Base-by-base conservation (phyloP, 2,329 filamentous ascomycete species). In the Alternaria brassicae region DNA sequence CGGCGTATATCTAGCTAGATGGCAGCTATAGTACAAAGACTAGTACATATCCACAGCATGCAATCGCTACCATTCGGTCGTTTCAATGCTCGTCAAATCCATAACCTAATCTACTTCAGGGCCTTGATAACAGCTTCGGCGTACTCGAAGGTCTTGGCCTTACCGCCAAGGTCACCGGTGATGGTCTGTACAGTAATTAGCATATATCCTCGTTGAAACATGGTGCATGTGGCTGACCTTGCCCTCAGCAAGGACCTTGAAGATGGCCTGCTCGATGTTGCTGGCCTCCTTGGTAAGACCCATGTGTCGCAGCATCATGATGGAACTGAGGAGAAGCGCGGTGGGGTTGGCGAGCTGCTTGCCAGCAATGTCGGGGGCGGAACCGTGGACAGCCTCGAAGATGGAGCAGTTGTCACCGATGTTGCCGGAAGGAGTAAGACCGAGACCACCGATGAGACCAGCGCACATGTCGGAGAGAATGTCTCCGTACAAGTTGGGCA, bases 271-370 rank as follows among this genome's bases (percentile, higher is more conserved):
- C 86, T 98, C 92, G 77, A 99, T 98, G 80, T 88, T 89, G 79
- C 85, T 80, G 70, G 95, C 95, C 80, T 98, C 89, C 66, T 92
- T 86, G 80, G 83, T 89, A 67, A 99, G 86, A 75, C 91, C 89
- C 94, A 99, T 98, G 84, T 99, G 95, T 81, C 95, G 90, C 86
- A 99, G 84, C 95, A 99, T 98, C 95, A 99, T 98, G 84, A 98
- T 95, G 80, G 91, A 96, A 81, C 88, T 92, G 76, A 98, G 90
- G 68, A 99, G 88, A 72, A 99, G 89, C 60, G 95, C 95, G 62
- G 95, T 98, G 65, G 95, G 95, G 88, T 99, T 99, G 76, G 95
- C 95, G 71, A 98, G 90, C 70, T 88, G 91, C 88, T 97, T 93
- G 81, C 94, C 94, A 68, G 92, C 93, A 79, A 98, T 98, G 81